Evolutionary conservation across 371 early-diverging fungal species (phyloP).

Genomic region (Mucor piriformis): DNA sequence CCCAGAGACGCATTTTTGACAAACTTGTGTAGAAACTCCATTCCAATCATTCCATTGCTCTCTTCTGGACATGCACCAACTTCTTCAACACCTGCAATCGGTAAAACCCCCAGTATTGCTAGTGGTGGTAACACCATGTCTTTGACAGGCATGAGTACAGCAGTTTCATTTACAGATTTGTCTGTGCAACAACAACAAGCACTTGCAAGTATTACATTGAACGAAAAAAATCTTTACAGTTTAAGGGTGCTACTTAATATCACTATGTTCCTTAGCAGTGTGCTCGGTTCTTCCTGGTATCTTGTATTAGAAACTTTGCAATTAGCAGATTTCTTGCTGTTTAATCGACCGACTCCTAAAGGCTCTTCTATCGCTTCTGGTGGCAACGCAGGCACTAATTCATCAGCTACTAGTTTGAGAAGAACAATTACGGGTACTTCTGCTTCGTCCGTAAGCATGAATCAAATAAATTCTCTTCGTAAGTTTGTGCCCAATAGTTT

Average conservation of each 20-base stretch:
- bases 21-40: conserved; percentile 77
- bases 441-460: not conserved
- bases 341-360: conserved; percentile 52
- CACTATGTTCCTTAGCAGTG: conserved; percentile 73
- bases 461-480: conserved; percentile 22
- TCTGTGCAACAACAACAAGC: conserved; percentile 49
- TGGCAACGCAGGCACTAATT: not conserved
- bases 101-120: conserved; percentile 26
- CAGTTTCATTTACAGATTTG: conserved; percentile 38
- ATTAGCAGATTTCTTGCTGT: conserved; percentile 69
- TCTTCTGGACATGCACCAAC: conserved; percentile 38
- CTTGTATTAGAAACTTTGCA: conserved; percentile 87
- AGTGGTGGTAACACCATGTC: conserved; percentile 24
- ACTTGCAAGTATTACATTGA: conserved; percentile 52
- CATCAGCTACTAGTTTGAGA: conserved; percentile 17
- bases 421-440: conserved; percentile 34
- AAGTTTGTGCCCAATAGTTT: conserved; percentile 11
- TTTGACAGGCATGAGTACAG: conserved; percentile 1
- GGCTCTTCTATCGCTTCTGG: conserved; percentile 18
- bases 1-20: conserved; percentile 88
- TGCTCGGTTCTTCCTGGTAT: conserved; percentile 86
- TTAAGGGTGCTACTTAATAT: conserved; percentile 76
- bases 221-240: conserved; percentile 80
- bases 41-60: conserved; percentile 62
- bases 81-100: not conserved